phyloP scores from a whole-genome alignment of 805 yeast species.

The Isabelozyma rhagii region DNA sequence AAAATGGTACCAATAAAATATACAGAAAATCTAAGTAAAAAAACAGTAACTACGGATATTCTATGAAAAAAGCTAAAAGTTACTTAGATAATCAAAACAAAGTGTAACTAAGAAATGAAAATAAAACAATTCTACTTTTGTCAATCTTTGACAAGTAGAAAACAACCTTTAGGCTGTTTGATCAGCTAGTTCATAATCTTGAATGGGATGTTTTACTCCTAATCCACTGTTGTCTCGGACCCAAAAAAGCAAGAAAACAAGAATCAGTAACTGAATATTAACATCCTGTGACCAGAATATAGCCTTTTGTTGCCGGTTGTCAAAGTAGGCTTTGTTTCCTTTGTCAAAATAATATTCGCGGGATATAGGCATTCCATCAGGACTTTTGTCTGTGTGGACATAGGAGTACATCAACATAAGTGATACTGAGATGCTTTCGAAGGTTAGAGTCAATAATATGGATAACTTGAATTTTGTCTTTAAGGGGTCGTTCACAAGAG shows the following conservation, averaged over 20 bases:
- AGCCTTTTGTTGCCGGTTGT: not conserved
- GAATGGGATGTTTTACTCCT: not conserved
- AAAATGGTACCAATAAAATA: not conserved
- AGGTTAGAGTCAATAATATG: not conserved
- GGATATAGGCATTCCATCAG: not conserved
- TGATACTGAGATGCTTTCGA: not conserved
- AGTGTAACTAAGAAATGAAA: no score
- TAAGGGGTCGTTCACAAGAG: no score
- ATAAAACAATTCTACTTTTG: no score
- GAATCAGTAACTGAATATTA: not conserved
- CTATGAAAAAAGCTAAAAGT: no score
- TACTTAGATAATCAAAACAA: no score
- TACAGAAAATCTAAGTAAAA: not conserved
- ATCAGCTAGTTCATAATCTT: not conserved
- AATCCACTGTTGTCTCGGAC: not conserved
- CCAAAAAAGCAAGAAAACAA: not conserved
- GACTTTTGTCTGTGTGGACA: not conserved
- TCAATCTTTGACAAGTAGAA: no score
- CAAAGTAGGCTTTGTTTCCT: no score
- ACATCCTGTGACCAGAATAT: not conserved
- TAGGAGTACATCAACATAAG: not conserved
- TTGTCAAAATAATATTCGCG: no score
- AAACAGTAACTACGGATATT: no score
- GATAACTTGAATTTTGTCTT: not conserved
- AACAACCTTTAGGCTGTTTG: not conserved